A percentile compares a stretch with the other conserved stretches of the same genome.
Evolutionary conservation across 768 basidiomycete genomes (phyloP).

Genomic region (Collybiopsis luxurians): DNA sequence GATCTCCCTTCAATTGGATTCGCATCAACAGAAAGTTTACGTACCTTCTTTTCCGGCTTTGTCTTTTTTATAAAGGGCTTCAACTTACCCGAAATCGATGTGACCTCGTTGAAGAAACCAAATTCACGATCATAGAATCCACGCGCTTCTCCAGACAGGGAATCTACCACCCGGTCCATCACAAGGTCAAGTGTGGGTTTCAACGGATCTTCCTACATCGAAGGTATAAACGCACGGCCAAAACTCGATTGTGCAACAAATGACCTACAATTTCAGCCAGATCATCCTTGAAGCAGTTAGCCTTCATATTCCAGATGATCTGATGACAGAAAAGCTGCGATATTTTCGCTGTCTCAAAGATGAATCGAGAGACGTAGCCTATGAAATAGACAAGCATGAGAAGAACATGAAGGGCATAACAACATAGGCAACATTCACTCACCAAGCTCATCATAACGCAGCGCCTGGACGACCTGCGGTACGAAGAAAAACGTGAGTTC

Average conservation of each 20-base stretch:
- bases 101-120: constrained; percentile 92
- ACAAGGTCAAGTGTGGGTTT: constrained; percentile 92
- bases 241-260: neutral
- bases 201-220: constrained; percentile 83
- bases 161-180: constrained; percentile 74
- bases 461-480: constrained; percentile 95
- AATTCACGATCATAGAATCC: constrained; percentile 95
- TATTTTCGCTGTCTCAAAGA: constrained; percentile 95
- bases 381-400: neutral
- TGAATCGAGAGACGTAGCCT: constrained; percentile 95
- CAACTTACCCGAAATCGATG: constrained; percentile 96
- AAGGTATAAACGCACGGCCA: neutral
- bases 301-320: constrained; percentile 99
- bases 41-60: constrained; percentile 94
- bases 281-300: constrained; percentile 95
- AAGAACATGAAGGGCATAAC: neutral
- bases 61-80: constrained; percentile 95
- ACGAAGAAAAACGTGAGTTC: constrained; percentile 98
- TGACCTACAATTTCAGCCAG: constrained; percentile 70
- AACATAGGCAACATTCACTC: constrained; percentile 15
- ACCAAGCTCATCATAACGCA: constrained; percentile 90
- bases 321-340: constrained; percentile 99
- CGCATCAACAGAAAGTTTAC: neutral
- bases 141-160: constrained; percentile 85
- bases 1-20: constrained; percentile 9